A percentile compares a stretch with the other conserved stretches of the same genome.
Evolutionary conservation across 2,329 filamentous ascomycete species (phyloP).

Genomic region (Pestalotiopsis sp.): DNA sequence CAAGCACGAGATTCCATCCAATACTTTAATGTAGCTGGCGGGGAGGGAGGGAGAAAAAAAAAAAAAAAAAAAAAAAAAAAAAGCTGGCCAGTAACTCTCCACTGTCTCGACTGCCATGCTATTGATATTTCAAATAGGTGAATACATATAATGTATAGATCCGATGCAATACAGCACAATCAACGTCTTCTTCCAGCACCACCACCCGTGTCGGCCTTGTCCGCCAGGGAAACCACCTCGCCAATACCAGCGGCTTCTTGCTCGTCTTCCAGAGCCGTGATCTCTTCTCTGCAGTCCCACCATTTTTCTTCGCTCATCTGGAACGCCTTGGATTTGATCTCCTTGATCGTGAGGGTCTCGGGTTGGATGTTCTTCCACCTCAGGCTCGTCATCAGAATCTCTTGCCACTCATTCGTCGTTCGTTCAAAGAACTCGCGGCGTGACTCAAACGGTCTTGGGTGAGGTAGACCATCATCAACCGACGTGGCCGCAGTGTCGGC

Average conservation of each 20-base stretch:
- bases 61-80: too few species aligned
- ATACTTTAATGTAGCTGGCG: too few species aligned
- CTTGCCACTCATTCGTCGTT: slow-evolving; percentile 89
- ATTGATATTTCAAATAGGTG: not conserved
- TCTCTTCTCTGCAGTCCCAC: slow-evolving; percentile 98
- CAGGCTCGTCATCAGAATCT: slow-evolving; percentile 76
- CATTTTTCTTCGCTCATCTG: slow-evolving; percentile 93
- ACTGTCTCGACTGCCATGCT: too few species aligned
- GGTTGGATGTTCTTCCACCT: slow-evolving; percentile 68
- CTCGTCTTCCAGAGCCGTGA: slow-evolving; percentile 89
- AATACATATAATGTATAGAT: not conserved
- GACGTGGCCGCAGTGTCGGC: slow-evolving; percentile 48
- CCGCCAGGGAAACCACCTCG: slow-evolving; percentile 86
- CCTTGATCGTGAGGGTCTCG: slow-evolving; percentile 78
- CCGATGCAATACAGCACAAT: slow-evolving; percentile 5
- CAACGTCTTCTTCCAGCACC: slow-evolving; percentile 40
- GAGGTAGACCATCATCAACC: slow-evolving; percentile 75
- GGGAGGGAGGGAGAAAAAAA: too few species aligned
- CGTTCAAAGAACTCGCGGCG: slow-evolving; percentile 90
- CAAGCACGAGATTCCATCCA: too few species aligned
- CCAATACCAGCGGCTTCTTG: slow-evolving; percentile 94
- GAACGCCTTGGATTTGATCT: slow-evolving; percentile 90
- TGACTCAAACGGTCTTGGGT: slow-evolving; percentile 81
- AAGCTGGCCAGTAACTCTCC: too few species aligned
- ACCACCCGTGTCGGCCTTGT: slow-evolving; percentile 63